Evolutionary conservation across 2,329 filamentous ascomycete genomes (phyloP), one percentile per base, ranked within the genome.

Genomic region (Hortaea werneckii): DNA sequence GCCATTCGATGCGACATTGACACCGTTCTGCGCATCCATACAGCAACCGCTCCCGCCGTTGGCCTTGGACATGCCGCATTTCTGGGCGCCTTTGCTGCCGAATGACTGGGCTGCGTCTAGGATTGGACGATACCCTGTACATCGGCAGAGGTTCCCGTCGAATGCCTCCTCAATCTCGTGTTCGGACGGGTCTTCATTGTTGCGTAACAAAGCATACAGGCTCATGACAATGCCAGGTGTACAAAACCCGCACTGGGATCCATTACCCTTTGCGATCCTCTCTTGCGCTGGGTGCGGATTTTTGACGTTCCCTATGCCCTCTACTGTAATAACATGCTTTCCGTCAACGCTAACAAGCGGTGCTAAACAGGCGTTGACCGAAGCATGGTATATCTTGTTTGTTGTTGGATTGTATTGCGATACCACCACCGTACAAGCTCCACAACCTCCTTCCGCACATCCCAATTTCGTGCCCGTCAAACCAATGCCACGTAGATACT

Each of bases 181-280:
- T 58, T 90, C 80, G 2, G 80, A 82, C 0, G 90, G 89, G 13
- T 75, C 74, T 4, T 81, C 74, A 54, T 89, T 85, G 60, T 96
- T 96, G 49, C 92, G 78, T 29, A 98, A 73, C 39, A 96, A 74
- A 5, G 92, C 92, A 65, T 98, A 98, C 46, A 96, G 67, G 64
- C 89, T 95, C 80, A 96, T 96, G 51, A 96, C 89, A 58, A 98
- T 96, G 2, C 92, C 92, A 4, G 92, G 92, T 0, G 92, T 96
- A 61, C 92, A 98, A 68, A 98, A 98, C 1, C 89, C 82, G 64
- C 82, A 98, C 65, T 98, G 90, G 56, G 87, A 94, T 41, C 92
- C 92, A 68, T 95, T 92, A 29, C 84, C 79, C 66, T 85, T 85
- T 12, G 92, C 90, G 57, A 98, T 85, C 41, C 92, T 78, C 69